Base-by-base conservation (phyloP, 345 rosid species). In the Acer campestre region DNA sequence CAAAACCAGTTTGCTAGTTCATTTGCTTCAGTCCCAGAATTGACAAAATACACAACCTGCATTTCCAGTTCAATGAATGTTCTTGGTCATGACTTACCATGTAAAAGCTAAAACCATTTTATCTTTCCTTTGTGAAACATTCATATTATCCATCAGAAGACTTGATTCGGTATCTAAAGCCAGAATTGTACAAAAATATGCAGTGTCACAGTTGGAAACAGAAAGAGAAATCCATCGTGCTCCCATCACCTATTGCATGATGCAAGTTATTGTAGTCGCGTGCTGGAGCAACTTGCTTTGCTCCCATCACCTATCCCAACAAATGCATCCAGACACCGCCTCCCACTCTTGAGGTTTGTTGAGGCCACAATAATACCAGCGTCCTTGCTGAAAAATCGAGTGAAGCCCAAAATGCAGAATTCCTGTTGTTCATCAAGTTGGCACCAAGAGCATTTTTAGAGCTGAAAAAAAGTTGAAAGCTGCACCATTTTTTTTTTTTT, bases 21-120 rank as follows among this genome's bases (percentile, higher is more conserved):
- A 87, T 96, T 96, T 23, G 99, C 99, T 84, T 94, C 95, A 1
- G 94, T 85, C 75, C 98, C 99, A 67, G 98, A 96, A 85, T 92
- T 96, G 4, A 96, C 95, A 80, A 96, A 90, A 83, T 89, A 96
- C 7, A 92, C 99, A 80, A 96, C 98, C 98, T 92, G 81, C 84
- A 93, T 61, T 25, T 44, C 51, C 74, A 74, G 80, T 68, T 10
- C 1, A 78, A 74, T 49, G 35, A 75, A 67, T 42, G 4, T 3
- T 35, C 10, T 61, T 13, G 46, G 3, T 29, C 3, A 12, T 6
- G 44, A 63, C 40, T 51, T 42, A 31, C n/a, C 22, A 48, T 16
- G 9, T 29, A 31, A 4, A 16, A 44, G 16, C 67, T 31, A 31
- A 31, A 31, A 31, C 4, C 35, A 31, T 31, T 31, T 31, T 31